Base-by-base conservation (phyloP, 768 basidiomycete genomes). In the Xanthoconium purpureum region DNA sequence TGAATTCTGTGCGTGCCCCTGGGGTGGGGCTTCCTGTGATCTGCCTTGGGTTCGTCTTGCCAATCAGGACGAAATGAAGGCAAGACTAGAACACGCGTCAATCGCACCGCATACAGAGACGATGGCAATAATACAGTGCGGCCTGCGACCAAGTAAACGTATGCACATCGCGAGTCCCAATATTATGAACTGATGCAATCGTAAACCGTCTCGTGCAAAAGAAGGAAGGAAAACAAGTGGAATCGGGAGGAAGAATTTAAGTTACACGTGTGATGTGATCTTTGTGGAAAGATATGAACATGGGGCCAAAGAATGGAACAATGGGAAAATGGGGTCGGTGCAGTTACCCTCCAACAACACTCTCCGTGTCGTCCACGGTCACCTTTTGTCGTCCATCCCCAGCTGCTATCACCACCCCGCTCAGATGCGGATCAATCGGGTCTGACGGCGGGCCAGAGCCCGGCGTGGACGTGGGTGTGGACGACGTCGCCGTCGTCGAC, bases 381-480 rank as follows among this genome's bases (percentile, higher is more conserved):
- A 42, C 61, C 40, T 72, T 72, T 54, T 62, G 61, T 61, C 60
- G 63, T 24, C 49, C 57, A n/a, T 71, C 72, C 12, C 55, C 62
- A 12, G 70, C 28, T 1, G 53, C 52, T 2, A 63, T 48, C 42
- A 70, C 71, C 33, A 66, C 71, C 0, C 50, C 60, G 15, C 58
- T 70, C 24, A 71, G 38, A 58, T 73, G 70, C 6, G 72, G 71
- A 24, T 72, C 72, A 36, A 72, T 72, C 3, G 70, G 46, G 42
- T 72, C 71, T 7, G 71, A 72, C 0, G 71, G 52, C 7, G 71
- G 71, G 8, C 71, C 72, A 36, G 71, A 72, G 17, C 67, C 67
- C 0, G 71, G 73, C 1, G 72, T 72, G 17, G 72, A 73, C 14
- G 71, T 72, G 14, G 71, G 68, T 6, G 72, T 72, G 1, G 72